Conservation (phyloP, 352 stramenopile species). For the Globisporangium cystogenes region DNA sequence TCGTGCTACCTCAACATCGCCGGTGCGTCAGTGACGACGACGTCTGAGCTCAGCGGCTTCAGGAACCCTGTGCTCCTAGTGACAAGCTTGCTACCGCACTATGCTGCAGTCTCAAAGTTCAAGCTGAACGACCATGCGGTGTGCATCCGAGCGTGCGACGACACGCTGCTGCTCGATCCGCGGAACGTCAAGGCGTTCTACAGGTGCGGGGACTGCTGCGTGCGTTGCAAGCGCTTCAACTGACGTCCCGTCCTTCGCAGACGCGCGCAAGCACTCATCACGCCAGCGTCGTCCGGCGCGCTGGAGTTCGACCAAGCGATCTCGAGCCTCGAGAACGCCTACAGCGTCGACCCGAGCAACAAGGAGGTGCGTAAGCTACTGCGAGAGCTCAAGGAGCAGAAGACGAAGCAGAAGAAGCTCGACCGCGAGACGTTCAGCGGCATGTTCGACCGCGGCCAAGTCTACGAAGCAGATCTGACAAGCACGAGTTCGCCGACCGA, state of each 20-base stretch:
- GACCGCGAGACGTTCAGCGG: conserved; percentile 77
- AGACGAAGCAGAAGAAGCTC: conserved; percentile 49
- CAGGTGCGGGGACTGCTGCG: conserved; percentile 18
- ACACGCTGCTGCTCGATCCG: conserved; percentile 53
- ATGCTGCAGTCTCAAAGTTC: conserved; percentile 58
- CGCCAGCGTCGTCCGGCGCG: conserved; percentile 61
- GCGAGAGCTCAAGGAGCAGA: conserved; percentile 61
- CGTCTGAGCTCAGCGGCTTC: too few species aligned
- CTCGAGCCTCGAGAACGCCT: conserved; percentile 61
- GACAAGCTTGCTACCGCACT: background rate
- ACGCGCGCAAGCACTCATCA: conserved; percentile 69
- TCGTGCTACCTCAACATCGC: conserved; percentile 83
- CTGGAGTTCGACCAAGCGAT: conserved; percentile 77
- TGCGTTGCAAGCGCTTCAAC: background rate
- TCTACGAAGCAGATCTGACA: conserved; percentile 37
- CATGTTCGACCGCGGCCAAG: conserved; percentile 71
- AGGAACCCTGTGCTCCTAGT: too few species aligned
- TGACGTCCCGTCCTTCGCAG: conserved; percentile 16
- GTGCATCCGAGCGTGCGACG: conserved; percentile 65
- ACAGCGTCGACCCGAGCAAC: conserved; percentile 49
- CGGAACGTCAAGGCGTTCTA: conserved; percentile 78
- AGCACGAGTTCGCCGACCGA: conserved; percentile 2
- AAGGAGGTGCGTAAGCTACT: conserved; percentile 61
- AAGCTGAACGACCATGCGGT: conserved; percentile 62
- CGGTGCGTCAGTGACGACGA: conserved; percentile 42